Percentiles rank a stretch among this genome's conserved stretches.
phyloP scores from a whole-genome alignment of 2,329 filamentous ascomycete species.

The Calonectria pauciramosa region DNA sequence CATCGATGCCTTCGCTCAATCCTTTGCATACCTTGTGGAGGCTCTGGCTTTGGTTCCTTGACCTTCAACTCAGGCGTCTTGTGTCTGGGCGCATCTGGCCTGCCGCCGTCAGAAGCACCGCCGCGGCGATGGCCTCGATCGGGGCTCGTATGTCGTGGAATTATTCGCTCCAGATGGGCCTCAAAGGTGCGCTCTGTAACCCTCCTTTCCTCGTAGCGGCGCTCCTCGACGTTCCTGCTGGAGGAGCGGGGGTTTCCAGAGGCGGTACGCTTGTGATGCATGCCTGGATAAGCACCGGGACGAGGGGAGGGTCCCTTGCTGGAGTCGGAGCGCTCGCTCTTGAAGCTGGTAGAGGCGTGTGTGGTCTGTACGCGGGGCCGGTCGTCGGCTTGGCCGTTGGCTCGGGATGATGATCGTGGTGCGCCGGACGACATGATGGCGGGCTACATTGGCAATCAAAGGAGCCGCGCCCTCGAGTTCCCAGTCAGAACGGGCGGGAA shows the following conservation, averaged over 20 bases:
- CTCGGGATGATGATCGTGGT: slow-evolving; percentile 60
- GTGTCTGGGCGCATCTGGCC: slow-evolving; percentile 55
- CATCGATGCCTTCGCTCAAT: neutral
- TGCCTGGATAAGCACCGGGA: slow-evolving; percentile 52
- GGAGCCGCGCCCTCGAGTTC: slow-evolving; percentile 12
- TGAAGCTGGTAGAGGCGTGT: slow-evolving; percentile 50
- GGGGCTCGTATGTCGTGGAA: slow-evolving; percentile 68
- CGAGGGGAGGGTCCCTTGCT: slow-evolving; percentile 54
- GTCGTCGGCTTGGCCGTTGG: slow-evolving; percentile 52
- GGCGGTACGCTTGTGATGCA: slow-evolving; percentile 66
- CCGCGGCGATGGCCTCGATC: slow-evolving; percentile 64
- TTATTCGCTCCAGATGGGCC: slow-evolving; percentile 72
- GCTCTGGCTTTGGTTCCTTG: slow-evolving; percentile 62
- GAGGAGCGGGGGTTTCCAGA: slow-evolving; percentile 68
- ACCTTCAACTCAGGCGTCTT: slow-evolving; percentile 60
- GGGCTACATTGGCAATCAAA: slow-evolving; percentile 52
- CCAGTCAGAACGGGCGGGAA: neutral
- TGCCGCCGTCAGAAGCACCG: slow-evolving; percentile 54
- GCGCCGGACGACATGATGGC: slow-evolving; percentile 58
- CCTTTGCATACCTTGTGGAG: slow-evolving; percentile 60
- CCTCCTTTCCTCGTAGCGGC: slow-evolving; percentile 66
- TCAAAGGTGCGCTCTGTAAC: slow-evolving; percentile 68
- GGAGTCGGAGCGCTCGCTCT: slow-evolving; percentile 53
- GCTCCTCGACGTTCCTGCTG: slow-evolving; percentile 59
- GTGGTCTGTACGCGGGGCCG: slow-evolving; percentile 53